Conservation (phyloP, 169 alveolate species). For the Plasmodium coatneyi region DNA sequence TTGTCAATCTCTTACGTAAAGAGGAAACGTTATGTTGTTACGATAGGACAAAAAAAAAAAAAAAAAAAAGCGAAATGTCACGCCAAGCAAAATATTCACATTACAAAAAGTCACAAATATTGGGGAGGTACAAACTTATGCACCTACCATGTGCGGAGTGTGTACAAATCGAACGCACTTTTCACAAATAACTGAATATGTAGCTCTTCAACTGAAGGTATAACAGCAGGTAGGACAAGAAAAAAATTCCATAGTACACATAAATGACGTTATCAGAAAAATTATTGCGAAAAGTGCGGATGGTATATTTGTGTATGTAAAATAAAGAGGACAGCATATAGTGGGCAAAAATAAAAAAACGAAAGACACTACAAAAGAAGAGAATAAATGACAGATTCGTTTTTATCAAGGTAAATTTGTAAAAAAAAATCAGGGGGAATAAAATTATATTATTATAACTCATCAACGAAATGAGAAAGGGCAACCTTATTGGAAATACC, state of each 20-base stretch:
- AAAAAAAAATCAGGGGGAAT: slow-evolving; percentile 30
- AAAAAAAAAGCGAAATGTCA: not conserved
- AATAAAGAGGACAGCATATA: slow-evolving; percentile 31
- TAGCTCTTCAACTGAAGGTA: slow-evolving; percentile 15
- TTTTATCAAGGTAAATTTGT: slow-evolving; percentile 34
- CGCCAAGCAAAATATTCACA: not conserved
- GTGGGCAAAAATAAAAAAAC: slow-evolving; percentile 29
- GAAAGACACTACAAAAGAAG: not conserved
- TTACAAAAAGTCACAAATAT: not conserved
- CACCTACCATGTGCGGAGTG: not conserved
- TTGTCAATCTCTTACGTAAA: not conserved
- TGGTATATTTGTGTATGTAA: slow-evolving; percentile 62
- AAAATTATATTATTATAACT: slow-evolving; percentile 63
- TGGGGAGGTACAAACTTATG: not conserved
- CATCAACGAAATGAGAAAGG: slow-evolving; percentile 47
- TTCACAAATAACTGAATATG: slow-evolving; percentile 45
- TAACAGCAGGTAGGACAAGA: slow-evolving; percentile 27
- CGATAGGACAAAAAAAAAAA: not conserved
- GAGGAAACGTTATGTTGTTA: not conserved
- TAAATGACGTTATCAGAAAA: slow-evolving; percentile 30
- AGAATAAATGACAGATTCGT: not conserved
- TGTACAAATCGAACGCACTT: not conserved
- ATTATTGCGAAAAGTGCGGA: slow-evolving; percentile 19
- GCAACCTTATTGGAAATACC: slow-evolving; percentile 10
- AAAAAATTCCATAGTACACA: slow-evolving; percentile 17